These are phyloP conservation scores for Fusarium anguioides DNA, from an alignment of 2,329 filamentous ascomycete species.

Conservation along the genomic window DNA sequence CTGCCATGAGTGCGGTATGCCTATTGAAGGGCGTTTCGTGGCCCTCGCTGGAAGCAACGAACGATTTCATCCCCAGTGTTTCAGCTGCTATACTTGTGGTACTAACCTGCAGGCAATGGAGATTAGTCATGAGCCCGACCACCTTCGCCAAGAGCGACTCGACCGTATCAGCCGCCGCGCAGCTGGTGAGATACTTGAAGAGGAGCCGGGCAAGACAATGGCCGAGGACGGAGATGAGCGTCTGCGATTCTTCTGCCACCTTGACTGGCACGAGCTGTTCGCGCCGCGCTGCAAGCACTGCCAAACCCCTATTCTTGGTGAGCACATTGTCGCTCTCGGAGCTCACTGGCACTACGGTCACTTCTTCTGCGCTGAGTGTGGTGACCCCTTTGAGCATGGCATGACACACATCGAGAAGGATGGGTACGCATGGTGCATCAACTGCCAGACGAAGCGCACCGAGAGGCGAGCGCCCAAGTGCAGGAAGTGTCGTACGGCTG, in stretches of 20 bases:
- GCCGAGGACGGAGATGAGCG: constrained; percentile 78
- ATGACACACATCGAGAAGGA: constrained; percentile 90
- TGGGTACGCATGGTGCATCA: constrained; percentile 96
- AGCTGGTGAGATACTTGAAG: constrained; percentile 68
- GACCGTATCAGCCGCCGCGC: constrained; percentile 75
- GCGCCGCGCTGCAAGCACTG: constrained; percentile 95
- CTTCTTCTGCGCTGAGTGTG: constrained; percentile 99
- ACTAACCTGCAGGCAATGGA: constrained; percentile 93
- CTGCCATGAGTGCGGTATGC: constrained; percentile 84
- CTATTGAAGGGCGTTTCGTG: constrained; percentile 92
- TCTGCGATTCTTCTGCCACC: constrained; percentile 92
- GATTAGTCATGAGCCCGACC: constrained; percentile 91
- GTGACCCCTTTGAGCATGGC: constrained; percentile 85
- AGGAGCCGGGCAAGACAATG: constrained; percentile 71
- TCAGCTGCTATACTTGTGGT: constrained; percentile 87
- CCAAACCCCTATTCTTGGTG: constrained; percentile 94
- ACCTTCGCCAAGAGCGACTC: constrained; percentile 75
- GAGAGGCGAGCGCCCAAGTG: constrained; percentile 91
- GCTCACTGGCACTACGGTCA: constrained; percentile 97
- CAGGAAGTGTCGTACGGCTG: constrained; percentile 82
- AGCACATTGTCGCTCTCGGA: constrained; percentile 92
- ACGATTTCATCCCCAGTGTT: constrained; percentile 94
- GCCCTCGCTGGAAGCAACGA: constrained; percentile 77
- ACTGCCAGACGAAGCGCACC: constrained; percentile 91
- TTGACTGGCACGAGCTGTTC: constrained; percentile 98